Base-by-base conservation (phyloP, 2,329 filamentous ascomycete species). In the Fusarium ambrosium region DNA sequence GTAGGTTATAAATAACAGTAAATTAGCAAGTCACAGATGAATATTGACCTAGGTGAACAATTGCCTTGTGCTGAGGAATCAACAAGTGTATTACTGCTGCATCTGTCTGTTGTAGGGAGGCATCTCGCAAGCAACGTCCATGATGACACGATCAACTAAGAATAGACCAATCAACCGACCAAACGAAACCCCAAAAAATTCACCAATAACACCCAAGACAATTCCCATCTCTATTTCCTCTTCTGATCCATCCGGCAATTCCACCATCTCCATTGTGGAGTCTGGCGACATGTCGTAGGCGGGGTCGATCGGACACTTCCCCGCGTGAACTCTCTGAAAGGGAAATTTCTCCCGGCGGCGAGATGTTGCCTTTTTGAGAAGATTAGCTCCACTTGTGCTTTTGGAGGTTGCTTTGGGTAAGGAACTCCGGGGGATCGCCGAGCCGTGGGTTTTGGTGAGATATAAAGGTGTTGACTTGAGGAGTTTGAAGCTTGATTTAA, bases 261-360 rank as follows among this genome's bases (percentile, higher is more conserved):
- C 22, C 6, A 39, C 20, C 32, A 59, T 59, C 14, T 18, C 4
- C 5, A 20, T 4, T 4, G 55, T 59, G 55, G 55, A 59, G 55
- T 59, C 22, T 24, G 6, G 22, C 16, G 34, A 24, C 34, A 34
- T 36, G 34, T 29, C 22, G 8, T 22, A 37, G 55, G 55, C 22
- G 55, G 55, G 55, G 48, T 32, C 18, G 16, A 59, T 59, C 55
- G 55, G 55, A 59, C 55, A 59, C 55, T 39, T 59, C 34, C 55
- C 55, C 55, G 55, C 55, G 32, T 37, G 55, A 16, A 20, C 8
- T 37, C 24, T 39, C 58, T 14, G 9, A 61, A 29, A 61, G 37
- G 58, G 58, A 61, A 61, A 61, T 61, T 61, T 32, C 37, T 34
- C 37, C 58, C 58, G 58, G 18, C 58, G 58, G 58, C 58, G 58